Percentiles rank a stretch among this genome's conserved stretches.
These are phyloP conservation scores for Fragilaria crotonensis DNA, from an alignment of 108 stramenopile species.

Conservation along the genomic window DNA sequence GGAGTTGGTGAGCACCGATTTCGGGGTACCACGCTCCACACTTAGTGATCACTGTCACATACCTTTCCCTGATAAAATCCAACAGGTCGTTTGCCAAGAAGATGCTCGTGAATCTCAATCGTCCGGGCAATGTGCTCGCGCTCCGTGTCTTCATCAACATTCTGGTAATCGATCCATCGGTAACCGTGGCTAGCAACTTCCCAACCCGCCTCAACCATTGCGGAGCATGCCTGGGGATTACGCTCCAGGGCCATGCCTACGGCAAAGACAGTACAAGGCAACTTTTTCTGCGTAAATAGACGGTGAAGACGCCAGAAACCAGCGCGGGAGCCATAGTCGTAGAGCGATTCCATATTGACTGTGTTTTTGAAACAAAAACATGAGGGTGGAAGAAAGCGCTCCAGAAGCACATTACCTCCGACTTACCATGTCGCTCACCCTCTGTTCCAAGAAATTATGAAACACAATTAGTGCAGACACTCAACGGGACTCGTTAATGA, in stretches of 20 bases:
- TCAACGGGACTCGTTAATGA: no score
- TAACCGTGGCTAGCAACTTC: slow-evolving; percentile 90
- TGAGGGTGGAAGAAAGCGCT: no score
- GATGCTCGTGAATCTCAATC: slow-evolving; percentile 76
- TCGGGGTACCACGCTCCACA: no score
- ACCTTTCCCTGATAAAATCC: slow-evolving; percentile 93
- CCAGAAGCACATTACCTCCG: neutral
- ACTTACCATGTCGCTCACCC: neutral
- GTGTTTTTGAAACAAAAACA: no score
- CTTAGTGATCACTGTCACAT: slow-evolving; percentile 1
- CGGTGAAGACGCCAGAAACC: slow-evolving; percentile 93
- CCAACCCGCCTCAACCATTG: slow-evolving; percentile 75
- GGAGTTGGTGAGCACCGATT: no score
- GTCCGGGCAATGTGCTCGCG: slow-evolving; percentile 83
- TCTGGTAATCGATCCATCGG: slow-evolving; percentile 92
- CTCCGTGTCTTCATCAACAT: slow-evolving; percentile 76
- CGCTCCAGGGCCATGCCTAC: slow-evolving; percentile 92
- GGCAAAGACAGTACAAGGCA: slow-evolving; percentile 90
- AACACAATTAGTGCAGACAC: no score
- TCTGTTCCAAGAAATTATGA: no score
- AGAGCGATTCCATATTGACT: slow-evolving; percentile 87
- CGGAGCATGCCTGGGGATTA: slow-evolving; percentile 64
- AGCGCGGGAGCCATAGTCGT: slow-evolving; percentile 88
- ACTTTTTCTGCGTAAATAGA: slow-evolving; percentile 59
- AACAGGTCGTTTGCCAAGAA: slow-evolving; percentile 79